phyloP scores from a whole-genome alignment of 2,329 filamentous ascomycete genomes.

The Sclerotinia subarctica region DNA sequence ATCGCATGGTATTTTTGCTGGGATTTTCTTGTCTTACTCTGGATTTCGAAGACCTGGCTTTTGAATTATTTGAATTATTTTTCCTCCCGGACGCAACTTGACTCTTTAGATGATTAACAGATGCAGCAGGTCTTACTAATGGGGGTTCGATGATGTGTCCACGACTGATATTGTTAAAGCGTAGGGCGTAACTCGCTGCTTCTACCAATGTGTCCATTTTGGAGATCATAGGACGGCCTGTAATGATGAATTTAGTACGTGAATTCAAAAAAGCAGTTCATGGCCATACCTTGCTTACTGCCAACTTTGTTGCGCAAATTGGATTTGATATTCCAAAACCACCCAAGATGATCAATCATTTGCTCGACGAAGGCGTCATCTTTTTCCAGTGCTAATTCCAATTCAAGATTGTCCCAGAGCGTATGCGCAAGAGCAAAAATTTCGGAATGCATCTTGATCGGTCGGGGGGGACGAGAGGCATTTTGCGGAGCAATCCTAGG shows the following conservation, averaged over 20 bases:
- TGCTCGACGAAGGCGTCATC: not conserved
- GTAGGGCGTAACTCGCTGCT: not conserved
- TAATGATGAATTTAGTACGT: not conserved
- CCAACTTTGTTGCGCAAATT: not conserved
- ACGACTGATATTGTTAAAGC: not conserved
- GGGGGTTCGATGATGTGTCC: not conserved
- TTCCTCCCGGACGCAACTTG: not conserved
- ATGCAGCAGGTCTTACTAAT: not conserved
- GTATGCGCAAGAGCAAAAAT: not conserved
- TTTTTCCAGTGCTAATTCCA: not conserved
- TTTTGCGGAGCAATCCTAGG: not conserved
- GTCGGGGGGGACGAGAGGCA: too few species aligned
- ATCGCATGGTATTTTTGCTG: not conserved
- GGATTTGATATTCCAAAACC: conserved; percentile 4
- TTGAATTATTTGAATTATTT: not conserved
- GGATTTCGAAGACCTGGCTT: not conserved
- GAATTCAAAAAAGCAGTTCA: not conserved
- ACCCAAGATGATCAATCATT: conserved; percentile 1
- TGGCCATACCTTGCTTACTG: not conserved
- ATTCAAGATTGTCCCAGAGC: conserved; percentile 7
- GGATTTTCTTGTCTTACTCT: not conserved
- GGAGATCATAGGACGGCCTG: not conserved
- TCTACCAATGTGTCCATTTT: not conserved
- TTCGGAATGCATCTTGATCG: too few species aligned
- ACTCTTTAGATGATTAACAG: too few species aligned